Base-by-base conservation (phyloP, 23 red algal species). In the Chondrus crispus region DNA sequence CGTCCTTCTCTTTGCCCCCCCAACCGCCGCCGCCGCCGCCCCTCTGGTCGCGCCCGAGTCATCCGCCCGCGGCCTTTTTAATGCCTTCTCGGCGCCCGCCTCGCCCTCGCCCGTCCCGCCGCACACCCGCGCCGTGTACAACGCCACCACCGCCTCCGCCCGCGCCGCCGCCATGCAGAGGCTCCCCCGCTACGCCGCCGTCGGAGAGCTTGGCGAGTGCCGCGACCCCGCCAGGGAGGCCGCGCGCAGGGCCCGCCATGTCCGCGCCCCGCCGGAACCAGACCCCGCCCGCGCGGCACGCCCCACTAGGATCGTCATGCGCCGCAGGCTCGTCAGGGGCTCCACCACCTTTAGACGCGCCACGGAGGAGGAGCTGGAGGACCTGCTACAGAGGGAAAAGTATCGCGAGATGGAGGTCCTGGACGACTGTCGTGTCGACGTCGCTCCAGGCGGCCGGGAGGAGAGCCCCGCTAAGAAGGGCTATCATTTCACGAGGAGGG, bases 61-160 rank as follows among this genome's bases (percentile, higher is more conserved):
- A n/a, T n/a, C n/a, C n/a, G n/a, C n/a, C n/a, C n/a, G n/a, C n/a
- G n/a, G n/a, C n/a, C n/a, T n/a, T n/a, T n/a, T n/a, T n/a, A n/a
- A n/a, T n/a, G n/a, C n/a, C n/a, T n/a, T n/a, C n/a, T n/a, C n/a
- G n/a, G n/a, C n/a, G n/a, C n/a, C n/a, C n/a, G n/a, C n/a, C n/a
- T n/a, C n/a, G n/a, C 60, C 60, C 35, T 66, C 60, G 6, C 26
- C 35, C 60, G 26, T 66, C 60, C 26, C 26, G 60, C 60, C 26
- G 35, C 60, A 22, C 60, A 32, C 71, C 37, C 71, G 71, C 28
- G 71, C 71, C 10, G 71, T 90, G 32, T 90, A 90, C 53, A 40
- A 76, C 43, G 87, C 87, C 37, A 90, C 87, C 53, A 90, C 87
- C 74, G 87, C 87, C 7, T 80, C 87, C n/a, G 69, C 69, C 49